Base-by-base conservation (phyloP, 139 green algal genomes). In the Tetradesmus lagerheimii region DNA sequence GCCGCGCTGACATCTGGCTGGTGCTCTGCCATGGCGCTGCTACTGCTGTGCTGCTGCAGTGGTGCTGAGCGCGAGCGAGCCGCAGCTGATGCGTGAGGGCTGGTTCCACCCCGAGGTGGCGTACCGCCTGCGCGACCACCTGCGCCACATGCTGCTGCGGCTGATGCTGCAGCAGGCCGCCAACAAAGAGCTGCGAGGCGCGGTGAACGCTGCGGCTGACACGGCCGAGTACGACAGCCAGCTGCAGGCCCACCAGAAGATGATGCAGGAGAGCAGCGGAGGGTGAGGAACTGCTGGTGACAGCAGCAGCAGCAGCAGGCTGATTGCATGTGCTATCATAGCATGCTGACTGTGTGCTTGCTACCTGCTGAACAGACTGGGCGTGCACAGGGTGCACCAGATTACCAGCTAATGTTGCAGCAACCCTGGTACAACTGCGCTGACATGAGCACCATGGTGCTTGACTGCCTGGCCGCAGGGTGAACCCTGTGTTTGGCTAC, bases 61-160 rank as follows among this genome's bases (percentile, higher is more conserved):
- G 89, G 43, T 29, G 35, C 38, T 82, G 37, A 8, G 35, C 18
- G 14, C 27, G 14, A 2, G 50, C 4, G 89, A 93, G 35, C 83
- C 57, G 5, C 47, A 89, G 62, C 94, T 97, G 74, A 80, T 98
- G 75, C 92, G 90, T 11, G 71, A 87, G 31, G 16, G 81, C 12
- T 98, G 96, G 96, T 98, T 98, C 89, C 43, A 88, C 8, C 53
- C 39, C 4, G 27, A 34, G 43, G 95, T 97, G 50, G 94, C 95
- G 23, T 91, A 78, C 31, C 41, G 78, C 29, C 90, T 97, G 94
- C 90, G 96, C 2, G 38, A 76, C 1, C 67, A 94, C 66, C 80
- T 97, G 64, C 92, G 92, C 71, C 53, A 76, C 35, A 31, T 93
- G 64, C 90, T 96, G 57, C 85, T 95, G 75, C 0, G 81, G 38